These are phyloP conservation scores for Tripterygium wilfordii DNA, from an alignment of 177 flowering plant genomes.

Conservation along the genomic window DNA sequence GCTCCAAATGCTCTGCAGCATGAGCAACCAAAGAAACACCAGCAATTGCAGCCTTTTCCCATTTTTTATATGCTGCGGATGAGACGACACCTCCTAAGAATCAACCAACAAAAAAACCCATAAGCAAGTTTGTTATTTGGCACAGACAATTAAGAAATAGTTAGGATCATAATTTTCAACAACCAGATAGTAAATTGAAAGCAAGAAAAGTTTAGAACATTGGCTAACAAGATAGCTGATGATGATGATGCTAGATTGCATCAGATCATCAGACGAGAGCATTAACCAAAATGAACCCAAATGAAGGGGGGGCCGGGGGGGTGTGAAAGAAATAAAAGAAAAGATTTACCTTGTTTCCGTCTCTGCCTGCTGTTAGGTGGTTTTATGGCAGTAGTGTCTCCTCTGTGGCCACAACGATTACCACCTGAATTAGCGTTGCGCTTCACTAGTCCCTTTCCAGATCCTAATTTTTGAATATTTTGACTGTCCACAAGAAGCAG, in stretches of 20 bases:
- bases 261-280: no score
- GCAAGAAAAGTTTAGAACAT: no score
- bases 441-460: constrained; percentile 62
- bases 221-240: no score
- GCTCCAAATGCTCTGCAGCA: constrained; percentile 98
- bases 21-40: constrained; percentile 97
- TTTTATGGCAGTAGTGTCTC: constrained; percentile 43
- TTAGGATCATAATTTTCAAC: no score
- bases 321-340: no score
- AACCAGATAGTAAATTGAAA: no score
- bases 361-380: constrained; percentile 57
- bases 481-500: constrained; percentile 61
- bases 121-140: no score
- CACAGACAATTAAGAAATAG: no score
- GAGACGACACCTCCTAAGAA: constrained; percentile 36
- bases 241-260: no score
- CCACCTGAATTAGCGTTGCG: constrained; percentile 44
- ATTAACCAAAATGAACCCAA: no score
- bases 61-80: constrained; percentile 71
- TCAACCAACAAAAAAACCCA: constrained; percentile 7
- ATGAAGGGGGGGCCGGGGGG: no score
- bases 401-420: constrained; percentile 42
- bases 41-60: constrained; percentile 98
- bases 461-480: constrained; percentile 54
- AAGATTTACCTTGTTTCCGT: constrained; percentile 58